Percentiles rank a stretch among this genome's conserved stretches.
Evolutionary conservation across 352 stramenopile species (phyloP).

Genomic region (Elongisporangium undulatum): DNA sequence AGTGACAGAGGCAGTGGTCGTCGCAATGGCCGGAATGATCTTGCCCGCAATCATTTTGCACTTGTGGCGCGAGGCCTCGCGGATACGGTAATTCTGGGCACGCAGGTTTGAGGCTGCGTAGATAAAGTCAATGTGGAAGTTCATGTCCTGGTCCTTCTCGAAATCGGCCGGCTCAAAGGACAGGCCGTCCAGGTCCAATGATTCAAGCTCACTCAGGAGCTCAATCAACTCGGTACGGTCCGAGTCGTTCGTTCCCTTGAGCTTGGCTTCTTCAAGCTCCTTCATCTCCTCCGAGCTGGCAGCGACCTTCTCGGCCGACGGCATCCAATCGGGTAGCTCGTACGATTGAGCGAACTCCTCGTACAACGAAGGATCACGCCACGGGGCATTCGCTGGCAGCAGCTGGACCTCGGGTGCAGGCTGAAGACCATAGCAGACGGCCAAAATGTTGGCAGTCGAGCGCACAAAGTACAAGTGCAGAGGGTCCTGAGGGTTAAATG

Average conservation of each 20-base stretch:
- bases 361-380: slow-evolving; percentile 60
- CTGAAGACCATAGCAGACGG: slow-evolving; percentile 77
- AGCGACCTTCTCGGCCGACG: slow-evolving; percentile 77
- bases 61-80: slow-evolving; percentile 77
- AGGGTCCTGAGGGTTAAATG: slow-evolving; percentile 56
- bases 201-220: slow-evolving; percentile 64
- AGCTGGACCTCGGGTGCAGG: slow-evolving; percentile 57
- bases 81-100: slow-evolving; percentile 86
- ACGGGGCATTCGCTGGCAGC: slow-evolving; percentile 82
- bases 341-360: slow-evolving; percentile 41
- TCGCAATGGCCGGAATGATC: slow-evolving; percentile 99
- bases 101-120: slow-evolving; percentile 97
- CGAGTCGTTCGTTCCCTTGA: slow-evolving; percentile 53
- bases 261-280: slow-evolving; percentile 60
- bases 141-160: slow-evolving; percentile 97
- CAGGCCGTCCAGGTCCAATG: slow-evolving; percentile 45
- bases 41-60: slow-evolving; percentile 99
- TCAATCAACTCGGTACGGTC: slow-evolving; percentile 66
- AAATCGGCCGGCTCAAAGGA: slow-evolving; percentile 89
- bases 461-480: slow-evolving; percentile 80
- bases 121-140: slow-evolving; percentile 97
- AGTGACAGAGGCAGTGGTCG: slow-evolving; percentile 99
- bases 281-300: slow-evolving; percentile 66
- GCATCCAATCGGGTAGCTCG: slow-evolving; percentile 49
- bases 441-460: slow-evolving; percentile 72